These are phyloP conservation scores for Suhomyces anneliseae DNA, from an alignment of 1,139 yeast species.

Conservation along the genomic window DNA sequence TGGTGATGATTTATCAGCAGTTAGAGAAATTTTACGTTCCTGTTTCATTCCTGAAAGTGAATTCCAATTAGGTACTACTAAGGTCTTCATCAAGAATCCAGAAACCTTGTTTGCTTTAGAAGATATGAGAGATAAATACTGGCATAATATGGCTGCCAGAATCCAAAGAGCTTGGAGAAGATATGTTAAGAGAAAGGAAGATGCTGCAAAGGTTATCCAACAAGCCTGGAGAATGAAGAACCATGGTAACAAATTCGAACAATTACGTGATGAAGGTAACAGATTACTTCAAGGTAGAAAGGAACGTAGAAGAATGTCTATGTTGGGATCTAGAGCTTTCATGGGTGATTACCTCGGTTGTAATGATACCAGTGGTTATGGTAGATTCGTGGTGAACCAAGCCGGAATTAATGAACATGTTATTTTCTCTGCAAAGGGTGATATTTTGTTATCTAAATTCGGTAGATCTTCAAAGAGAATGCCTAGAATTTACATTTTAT, in stretches of 20 bases:
- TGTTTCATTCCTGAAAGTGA: slow-evolving; percentile 80
- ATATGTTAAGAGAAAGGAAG: slow-evolving; percentile 75
- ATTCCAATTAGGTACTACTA: slow-evolving; percentile 91
- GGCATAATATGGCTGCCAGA: slow-evolving; percentile 98
- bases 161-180: slow-evolving; percentile 97
- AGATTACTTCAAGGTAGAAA: slow-evolving; percentile 69
- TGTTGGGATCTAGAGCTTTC: slow-evolving; percentile 87
- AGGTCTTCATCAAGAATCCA: slow-evolving; percentile 94
- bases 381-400: slow-evolving; percentile 65
- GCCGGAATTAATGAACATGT: slow-evolving; percentile 70
- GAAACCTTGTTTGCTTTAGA: slow-evolving; percentile 95
- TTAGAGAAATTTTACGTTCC: slow-evolving; percentile 71
- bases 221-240: slow-evolving; percentile 78
- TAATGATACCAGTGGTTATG: slow-evolving; percentile 69
- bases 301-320: slow-evolving; percentile 85
- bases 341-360: slow-evolving; percentile 93
- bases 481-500: slow-evolving; percentile 70
- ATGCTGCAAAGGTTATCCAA: slow-evolving; percentile 84
- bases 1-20: slow-evolving; percentile 85
- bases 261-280: slow-evolving; percentile 82
- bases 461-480: slow-evolving; percentile 88
- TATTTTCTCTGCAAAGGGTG: slow-evolving; percentile 81
- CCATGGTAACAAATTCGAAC: slow-evolving; percentile 80
- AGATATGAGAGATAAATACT: slow-evolving; percentile 93
- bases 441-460: slow-evolving; percentile 76